A percentile compares a stretch with the other conserved stretches of the same genome.
These are phyloP conservation scores for Ammopiptanthus mongolicus DNA, from an alignment of 306 rosid species.

Conservation along the genomic window DNA sequence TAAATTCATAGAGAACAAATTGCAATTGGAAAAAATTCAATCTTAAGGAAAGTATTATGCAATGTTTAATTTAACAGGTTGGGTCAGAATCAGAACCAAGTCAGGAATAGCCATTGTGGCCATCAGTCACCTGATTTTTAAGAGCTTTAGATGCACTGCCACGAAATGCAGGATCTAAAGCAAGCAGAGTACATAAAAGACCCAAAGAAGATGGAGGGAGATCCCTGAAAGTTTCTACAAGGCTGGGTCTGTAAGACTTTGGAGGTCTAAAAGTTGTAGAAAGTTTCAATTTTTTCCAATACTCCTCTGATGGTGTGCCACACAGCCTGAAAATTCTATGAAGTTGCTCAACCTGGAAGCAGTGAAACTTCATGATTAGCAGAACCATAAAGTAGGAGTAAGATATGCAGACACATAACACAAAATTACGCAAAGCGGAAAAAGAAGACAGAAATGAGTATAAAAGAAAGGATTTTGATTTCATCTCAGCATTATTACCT, in stretches of 20 bases:
- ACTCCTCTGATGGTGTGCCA: slow-evolving; percentile 90
- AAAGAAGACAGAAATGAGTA: not conserved
- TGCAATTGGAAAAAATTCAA: not conserved
- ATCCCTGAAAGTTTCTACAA: slow-evolving; percentile 54
- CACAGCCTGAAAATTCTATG: slow-evolving; percentile 80
- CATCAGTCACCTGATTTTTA: slow-evolving; percentile 47
- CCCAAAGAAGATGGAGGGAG: slow-evolving; percentile 70
- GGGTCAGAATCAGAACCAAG: not conserved
- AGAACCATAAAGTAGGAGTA: not conserved
- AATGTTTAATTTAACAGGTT: not conserved
- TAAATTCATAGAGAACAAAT: not conserved
- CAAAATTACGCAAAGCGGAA: not conserved
- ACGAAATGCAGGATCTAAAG: slow-evolving; percentile 75
- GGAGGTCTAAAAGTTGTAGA: slow-evolving; percentile 68
- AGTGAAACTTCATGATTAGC: slow-evolving; percentile 13
- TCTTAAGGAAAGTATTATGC: not conserved
- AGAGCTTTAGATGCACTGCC: slow-evolving; percentile 72
- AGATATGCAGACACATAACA: not conserved
- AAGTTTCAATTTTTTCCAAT: slow-evolving; percentile 67
- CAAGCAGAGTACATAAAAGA: slow-evolving; percentile 67
- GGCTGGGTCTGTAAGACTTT: slow-evolving; percentile 55
- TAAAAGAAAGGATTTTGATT: not conserved
- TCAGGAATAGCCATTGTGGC: not conserved
- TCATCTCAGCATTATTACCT: slow-evolving; percentile 40
- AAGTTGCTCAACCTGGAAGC: slow-evolving; percentile 83